Evolutionary conservation across 345 rosid genomes (phyloP), one percentile per base, ranked within the genome.

Genomic region (Citropsis articulata): DNA sequence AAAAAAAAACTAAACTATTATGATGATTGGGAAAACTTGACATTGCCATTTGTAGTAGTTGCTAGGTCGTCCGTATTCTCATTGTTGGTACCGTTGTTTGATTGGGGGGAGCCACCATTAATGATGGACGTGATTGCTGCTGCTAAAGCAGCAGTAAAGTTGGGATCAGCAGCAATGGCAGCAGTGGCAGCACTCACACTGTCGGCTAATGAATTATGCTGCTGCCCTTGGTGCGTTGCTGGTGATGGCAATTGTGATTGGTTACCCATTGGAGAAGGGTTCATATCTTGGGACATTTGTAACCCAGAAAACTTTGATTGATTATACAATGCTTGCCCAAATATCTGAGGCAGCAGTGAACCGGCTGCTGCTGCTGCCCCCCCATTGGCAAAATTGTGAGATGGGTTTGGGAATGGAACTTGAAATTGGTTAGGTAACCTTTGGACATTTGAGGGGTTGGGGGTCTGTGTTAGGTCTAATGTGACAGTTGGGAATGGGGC

Each of bases 401-500:
- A 65, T 14, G 83, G 80, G 79, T 80, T 83, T 1, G 85, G 83
- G 45, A 88, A 81, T 22, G 93, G 91, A 73, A 86, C 72, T 28
- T 83, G 89, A 57, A 87, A 78, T 69, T 90, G 91, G 72, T 81
- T 72, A 4, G 83, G 84, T 8, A 78, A 65, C 30, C 80, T 85
- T 31, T 82, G 91, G 69, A 82, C 30, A 59, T 87, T 89, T 61
- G 84, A 35, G 2, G 87, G 85, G 77, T 82, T 80, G 21, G 87
- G 89, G 55, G 69, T 75, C 57, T 78, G 97, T 79, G 91, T 92
- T 25, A 96, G 85, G 90, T 96, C 99, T 75, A 96, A 79, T 68
- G 99, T 96, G 22, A 96, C 90, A 24, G 99, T 96, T 9, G 98
- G 99, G 66, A 96, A 96, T 57, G 97, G 99, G 33, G 99, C 97